Evolutionary conservation across 179 eudicot species (phyloP).

Genomic region (Spergularia azorica): DNA sequence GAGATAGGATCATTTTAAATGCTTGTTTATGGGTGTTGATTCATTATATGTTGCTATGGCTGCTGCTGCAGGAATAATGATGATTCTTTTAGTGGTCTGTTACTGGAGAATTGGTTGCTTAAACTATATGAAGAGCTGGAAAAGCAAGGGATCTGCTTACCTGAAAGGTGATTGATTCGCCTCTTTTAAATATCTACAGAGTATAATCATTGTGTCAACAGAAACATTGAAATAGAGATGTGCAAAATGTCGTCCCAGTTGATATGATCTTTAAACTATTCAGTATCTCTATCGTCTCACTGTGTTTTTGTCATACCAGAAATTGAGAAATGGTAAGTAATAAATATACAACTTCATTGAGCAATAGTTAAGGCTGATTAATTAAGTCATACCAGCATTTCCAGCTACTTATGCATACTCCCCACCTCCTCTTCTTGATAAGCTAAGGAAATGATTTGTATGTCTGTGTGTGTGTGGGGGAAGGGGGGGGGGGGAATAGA

Average conservation of each 20-base stretch:
- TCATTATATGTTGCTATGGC: background rate
- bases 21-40: background rate
- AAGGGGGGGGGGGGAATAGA: too few species aligned
- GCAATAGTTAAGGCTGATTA: too few species aligned
- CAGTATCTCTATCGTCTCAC: too few species aligned
- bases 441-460: too few species aligned
- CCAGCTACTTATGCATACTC: background rate
- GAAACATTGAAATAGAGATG: background rate
- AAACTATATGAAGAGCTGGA: constrained; percentile 67
- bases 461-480: too few species aligned
- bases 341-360: too few species aligned
- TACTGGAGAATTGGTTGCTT: constrained; percentile 53
- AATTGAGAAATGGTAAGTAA: too few species aligned
- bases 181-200: constrained; percentile 18
- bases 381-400: too few species aligned
- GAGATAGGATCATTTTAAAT: background rate
- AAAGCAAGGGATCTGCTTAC: constrained; percentile 66
- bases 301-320: background rate
- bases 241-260: background rate
- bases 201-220: constrained; percentile 9
- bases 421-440: background rate
- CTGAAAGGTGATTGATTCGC: constrained; percentile 65
- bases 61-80: constrained; percentile 45
- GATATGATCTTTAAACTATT: background rate
- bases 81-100: constrained; percentile 37